Conservation (phyloP, 148 eudicot species). For the Chenopodium berlandieri region DNA sequence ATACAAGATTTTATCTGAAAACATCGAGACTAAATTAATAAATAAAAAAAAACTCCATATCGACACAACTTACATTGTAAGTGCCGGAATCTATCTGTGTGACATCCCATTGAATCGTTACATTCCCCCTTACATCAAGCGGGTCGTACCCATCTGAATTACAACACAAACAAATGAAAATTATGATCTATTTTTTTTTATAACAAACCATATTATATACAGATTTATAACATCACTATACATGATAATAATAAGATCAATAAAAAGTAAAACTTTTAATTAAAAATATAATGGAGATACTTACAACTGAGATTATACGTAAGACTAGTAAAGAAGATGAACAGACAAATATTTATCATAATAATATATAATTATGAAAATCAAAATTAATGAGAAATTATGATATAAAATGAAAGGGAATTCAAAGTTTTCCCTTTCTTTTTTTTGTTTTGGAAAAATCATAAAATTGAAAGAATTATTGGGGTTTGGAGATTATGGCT, state of each 20-base stretch:
- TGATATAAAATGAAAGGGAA: background rate
- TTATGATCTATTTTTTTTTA: background rate
- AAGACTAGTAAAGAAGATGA: constrained; percentile 22
- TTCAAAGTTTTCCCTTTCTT: background rate
- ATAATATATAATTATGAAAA: background rate
- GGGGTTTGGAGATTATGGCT: background rate
- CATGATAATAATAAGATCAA: background rate
- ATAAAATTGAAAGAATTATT: background rate
- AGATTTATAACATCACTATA: no score
- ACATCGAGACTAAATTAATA: background rate
- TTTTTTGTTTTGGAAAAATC: background rate
- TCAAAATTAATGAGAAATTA: background rate
- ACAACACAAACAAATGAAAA: background rate
- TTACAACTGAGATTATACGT: constrained; percentile 11
- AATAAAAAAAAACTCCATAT: background rate
- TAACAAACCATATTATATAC: background rate
- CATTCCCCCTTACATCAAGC: constrained; percentile 70
- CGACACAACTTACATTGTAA: constrained; percentile 40
- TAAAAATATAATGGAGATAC: background rate
- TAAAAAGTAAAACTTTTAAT: background rate
- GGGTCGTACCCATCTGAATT: constrained; percentile 78
- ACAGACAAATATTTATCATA: background rate
- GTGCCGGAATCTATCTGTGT: constrained; percentile 28
- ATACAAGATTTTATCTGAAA: background rate
- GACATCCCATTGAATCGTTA: constrained; percentile 84